Evolutionary conservation across 768 basidiomycete genomes (phyloP), one percentile per base, ranked within the genome.

Genomic region (Vararia minispora): DNA sequence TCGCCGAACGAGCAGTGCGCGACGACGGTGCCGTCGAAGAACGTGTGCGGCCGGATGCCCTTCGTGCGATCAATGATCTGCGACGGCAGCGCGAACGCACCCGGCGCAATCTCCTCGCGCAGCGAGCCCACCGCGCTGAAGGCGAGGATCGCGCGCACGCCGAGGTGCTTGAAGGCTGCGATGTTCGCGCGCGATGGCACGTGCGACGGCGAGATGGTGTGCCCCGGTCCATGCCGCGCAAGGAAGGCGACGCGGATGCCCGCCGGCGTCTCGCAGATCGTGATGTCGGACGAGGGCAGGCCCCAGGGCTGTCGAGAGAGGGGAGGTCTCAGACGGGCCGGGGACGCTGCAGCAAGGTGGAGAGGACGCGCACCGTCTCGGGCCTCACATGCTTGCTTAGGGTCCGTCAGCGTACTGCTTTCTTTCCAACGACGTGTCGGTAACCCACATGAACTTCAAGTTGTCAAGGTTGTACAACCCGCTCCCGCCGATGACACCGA

Each of bases 1-100:
- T 97, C 91, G 8, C 92, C 91, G 56, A 99, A 98, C 56, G 82
- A 76, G 20, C 90, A 79, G 55, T 99, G 94, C 4, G 84, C 91
- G 40, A 98, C 92, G 52, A 95, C 58, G 13, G 76, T 76, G 23
- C 71, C 83, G 28, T 88, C 74, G 56, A 99, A 99, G 68, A 86
- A 97, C 16, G 78, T 82, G 3, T 79, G 70, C 0, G 83, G 79
- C n/a, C 94, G 76, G 28, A 94, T 65, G 9, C 91, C 89, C 62
- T 97, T 97, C 18, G 92, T 97, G 37, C 94, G 74, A 58, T 98
- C 94, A 58, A 98, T 97, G 63, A 97, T 83, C 60, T 97, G 92
- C 24, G 71, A 68, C 2, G 92, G 91, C 29, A 98, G 73, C 37
- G 74, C 68, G 58, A 97, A 90, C 43, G 89, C 77, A 18, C 94